Percentiles rank a stretch among this genome's conserved stretches.
These are phyloP conservation scores for Papiliotrema fonsecae DNA, from an alignment of 1,284 basidiomycete genomes.

Conservation along the genomic window DNA sequence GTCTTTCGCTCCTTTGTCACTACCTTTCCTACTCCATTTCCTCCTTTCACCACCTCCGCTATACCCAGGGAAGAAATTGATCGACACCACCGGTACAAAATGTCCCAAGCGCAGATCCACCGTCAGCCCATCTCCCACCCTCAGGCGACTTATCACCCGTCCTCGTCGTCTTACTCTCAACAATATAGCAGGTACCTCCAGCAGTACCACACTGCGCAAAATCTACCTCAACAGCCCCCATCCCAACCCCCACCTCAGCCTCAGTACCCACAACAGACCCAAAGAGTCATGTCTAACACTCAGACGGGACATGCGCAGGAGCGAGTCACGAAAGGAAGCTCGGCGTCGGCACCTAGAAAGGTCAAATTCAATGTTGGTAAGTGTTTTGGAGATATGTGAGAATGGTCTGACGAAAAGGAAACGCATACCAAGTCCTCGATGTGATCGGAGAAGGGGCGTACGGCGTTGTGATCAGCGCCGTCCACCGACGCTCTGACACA, in stretches of 20 bases:
- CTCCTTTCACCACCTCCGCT: no score
- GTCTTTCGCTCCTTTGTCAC: no score
- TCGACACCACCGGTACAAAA: no score
- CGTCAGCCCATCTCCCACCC: no score
- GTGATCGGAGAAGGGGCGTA: constrained; percentile 84
- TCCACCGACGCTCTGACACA: constrained; percentile 70
- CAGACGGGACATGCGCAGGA: constrained; percentile 18
- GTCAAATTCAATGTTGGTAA: constrained; percentile 87
- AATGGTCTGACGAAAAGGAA: constrained; percentile 30
- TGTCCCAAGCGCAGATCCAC: no score
- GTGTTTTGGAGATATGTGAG: constrained; percentile 27
- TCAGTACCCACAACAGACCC: neutral
- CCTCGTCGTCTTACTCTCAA: no score
- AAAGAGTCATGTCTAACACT: constrained; percentile 1
- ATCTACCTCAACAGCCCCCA: neutral
- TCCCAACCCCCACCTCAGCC: neutral
- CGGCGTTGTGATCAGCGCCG: constrained; percentile 73
- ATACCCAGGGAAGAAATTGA: no score
- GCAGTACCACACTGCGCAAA: no score
- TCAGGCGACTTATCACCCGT: no score
- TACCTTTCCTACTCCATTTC: no score
- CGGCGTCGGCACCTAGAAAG: constrained; percentile 65
- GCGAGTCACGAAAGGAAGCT: constrained; percentile 35
- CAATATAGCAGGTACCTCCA: no score
- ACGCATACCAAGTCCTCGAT: constrained; percentile 79